Percentiles rank a stretch among this genome's conserved stretches.
These are phyloP conservation scores for Penicillium maclennaniae DNA, from an alignment of 495 filamentous ascomycete species.

Conservation along the genomic window DNA sequence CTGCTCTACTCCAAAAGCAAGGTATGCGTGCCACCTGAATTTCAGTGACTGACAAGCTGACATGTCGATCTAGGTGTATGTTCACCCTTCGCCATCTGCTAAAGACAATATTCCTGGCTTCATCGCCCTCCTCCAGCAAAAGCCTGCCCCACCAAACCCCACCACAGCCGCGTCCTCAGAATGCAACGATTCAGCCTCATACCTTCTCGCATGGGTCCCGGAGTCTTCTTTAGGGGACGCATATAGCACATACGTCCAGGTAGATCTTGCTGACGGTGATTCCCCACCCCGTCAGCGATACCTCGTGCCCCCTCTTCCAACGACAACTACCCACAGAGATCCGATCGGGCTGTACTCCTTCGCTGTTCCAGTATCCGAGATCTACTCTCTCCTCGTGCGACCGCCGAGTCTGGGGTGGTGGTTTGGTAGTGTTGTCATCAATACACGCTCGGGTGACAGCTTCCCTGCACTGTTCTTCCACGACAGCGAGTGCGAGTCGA, in stretches of 20 bases:
- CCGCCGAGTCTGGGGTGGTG: constrained; percentile 96
- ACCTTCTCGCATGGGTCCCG: constrained; percentile 89
- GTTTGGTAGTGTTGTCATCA: constrained; percentile 93
- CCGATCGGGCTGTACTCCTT: constrained; percentile 85
- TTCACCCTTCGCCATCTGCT: constrained; percentile 90
- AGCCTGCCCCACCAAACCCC: constrained; percentile 39
- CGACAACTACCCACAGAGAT: constrained; percentile 64
- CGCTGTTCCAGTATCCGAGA: constrained; percentile 81
- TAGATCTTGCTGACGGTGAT: constrained; percentile 78
- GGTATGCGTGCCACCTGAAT: constrained; percentile 37
- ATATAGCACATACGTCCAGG: constrained; percentile 86
- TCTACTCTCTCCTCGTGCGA: constrained; percentile 85
- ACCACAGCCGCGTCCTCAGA: constrained; percentile 49
- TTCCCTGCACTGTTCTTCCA: constrained; percentile 98
- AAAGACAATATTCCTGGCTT: constrained; percentile 98
- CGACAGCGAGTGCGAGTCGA: constrained; percentile 92
- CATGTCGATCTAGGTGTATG: constrained; percentile 66
- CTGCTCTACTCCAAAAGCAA: constrained; percentile 98
- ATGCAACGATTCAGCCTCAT: constrained; percentile 53
- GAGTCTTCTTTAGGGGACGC: constrained; percentile 85
- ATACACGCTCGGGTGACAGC: constrained; percentile 80
- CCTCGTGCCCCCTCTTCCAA: constrained; percentile 85
- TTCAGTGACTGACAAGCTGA: neutral
- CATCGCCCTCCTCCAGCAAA: constrained; percentile 91
- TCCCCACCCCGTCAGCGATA: constrained; percentile 81